phyloP scores from a whole-genome alignment of 169 alveolate species.

The Eimeria brunetti region DNA sequence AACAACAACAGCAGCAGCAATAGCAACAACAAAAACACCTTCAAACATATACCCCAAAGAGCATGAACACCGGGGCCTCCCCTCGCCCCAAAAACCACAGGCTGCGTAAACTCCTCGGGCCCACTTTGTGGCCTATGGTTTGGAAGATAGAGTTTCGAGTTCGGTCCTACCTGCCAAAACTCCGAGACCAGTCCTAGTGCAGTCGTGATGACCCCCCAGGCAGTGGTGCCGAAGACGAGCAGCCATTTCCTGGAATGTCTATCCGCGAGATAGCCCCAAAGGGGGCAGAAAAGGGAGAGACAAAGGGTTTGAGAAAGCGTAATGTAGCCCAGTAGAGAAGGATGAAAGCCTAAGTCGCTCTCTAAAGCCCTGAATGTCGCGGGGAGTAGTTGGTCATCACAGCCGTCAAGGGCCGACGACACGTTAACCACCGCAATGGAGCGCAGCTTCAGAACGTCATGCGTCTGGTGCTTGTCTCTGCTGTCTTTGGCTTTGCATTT shows the following conservation, averaged over 20 bases:
- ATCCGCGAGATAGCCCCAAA: conserved; percentile 94
- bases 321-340: conserved; percentile 89
- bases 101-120: background rate
- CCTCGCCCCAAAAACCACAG: background rate
- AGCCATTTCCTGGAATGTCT: conserved; percentile 90
- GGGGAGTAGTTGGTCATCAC: conserved; percentile 93
- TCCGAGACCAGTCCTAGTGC: conserved; percentile 87
- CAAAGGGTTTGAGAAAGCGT: conserved; percentile 91
- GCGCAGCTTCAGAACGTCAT: conserved; percentile 29
- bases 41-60: background rate
- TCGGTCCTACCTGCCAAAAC: conserved; percentile 81
- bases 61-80: background rate
- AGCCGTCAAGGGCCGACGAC: conserved; percentile 93
- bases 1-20: background rate
- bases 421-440: conserved; percentile 88
- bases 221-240: conserved; percentile 89
- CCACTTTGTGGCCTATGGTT: background rate
- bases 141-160: background rate
- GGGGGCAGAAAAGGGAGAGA: conserved; percentile 90
- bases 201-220: conserved; percentile 92
- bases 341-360: conserved; percentile 90
- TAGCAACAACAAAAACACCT: background rate
- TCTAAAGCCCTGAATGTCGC: conserved; percentile 94
- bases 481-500: background rate
- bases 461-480: conserved; percentile 19